Conservation (phyloP, 2,329 filamentous ascomycete species). For the Trichoderma endophyticum region DNA sequence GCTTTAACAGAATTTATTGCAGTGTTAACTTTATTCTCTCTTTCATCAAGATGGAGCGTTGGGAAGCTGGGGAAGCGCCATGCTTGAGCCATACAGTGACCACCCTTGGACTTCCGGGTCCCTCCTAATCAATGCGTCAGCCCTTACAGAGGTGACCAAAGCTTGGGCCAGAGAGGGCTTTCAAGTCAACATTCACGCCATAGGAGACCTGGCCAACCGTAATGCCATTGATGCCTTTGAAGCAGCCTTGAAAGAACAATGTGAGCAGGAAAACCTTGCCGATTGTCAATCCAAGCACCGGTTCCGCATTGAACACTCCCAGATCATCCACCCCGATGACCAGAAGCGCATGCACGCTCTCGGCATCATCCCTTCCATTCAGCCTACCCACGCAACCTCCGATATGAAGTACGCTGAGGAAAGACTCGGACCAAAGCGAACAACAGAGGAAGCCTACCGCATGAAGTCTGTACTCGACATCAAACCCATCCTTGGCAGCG, state of each 20-base stretch:
- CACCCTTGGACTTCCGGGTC: slow-evolving; percentile 59
- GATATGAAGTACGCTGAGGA: slow-evolving; percentile 65
- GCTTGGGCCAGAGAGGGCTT: slow-evolving; percentile 60
- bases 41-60: slow-evolving; percentile 59
- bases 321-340: slow-evolving; percentile 66
- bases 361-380: slow-evolving; percentile 65
- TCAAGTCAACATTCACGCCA: slow-evolving; percentile 71
- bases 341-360: slow-evolving; percentile 56
- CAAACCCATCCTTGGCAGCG: slow-evolving; percentile 60
- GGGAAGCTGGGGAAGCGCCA: slow-evolving; percentile 68
- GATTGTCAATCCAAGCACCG: slow-evolving; percentile 54
- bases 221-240: slow-evolving; percentile 62
- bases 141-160: slow-evolving; percentile 50
- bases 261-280: slow-evolving; percentile 41
- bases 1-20: not conserved
- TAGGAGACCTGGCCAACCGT: slow-evolving; percentile 67
- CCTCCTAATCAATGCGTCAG: slow-evolving; percentile 62
- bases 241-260: slow-evolving; percentile 52
- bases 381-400: slow-evolving; percentile 69
- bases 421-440: slow-evolving; percentile 56
- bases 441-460: slow-evolving; percentile 57
- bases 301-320: slow-evolving; percentile 68
- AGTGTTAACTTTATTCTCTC: not conserved
- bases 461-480: slow-evolving; percentile 60
- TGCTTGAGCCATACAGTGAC: slow-evolving; percentile 68